Evolutionary conservation across 495 filamentous ascomycete species (phyloP), one percentile per base, ranked within the genome.

Genomic region (Xylaria scruposa): DNA sequence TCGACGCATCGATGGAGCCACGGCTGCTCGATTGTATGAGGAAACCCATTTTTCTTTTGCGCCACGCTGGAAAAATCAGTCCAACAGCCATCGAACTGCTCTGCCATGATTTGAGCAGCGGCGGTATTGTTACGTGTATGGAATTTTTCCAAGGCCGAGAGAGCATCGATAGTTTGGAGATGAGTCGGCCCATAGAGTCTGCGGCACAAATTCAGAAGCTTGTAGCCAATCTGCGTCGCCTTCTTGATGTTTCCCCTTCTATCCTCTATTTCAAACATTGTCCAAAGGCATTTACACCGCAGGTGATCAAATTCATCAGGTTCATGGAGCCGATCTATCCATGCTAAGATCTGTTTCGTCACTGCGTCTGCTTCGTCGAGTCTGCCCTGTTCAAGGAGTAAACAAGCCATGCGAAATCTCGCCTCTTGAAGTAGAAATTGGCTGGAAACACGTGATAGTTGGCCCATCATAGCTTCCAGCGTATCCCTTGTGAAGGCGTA

Each of bases 1-100:
- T 78, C 76, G 21, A 78, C 70, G 8, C 70, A 76, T 24, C 76
- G 74, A 29, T 76, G 72, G 54, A 74, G 74, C 76, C 76, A 78
- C 12, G 76, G 76, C 21, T 76, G 72, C 36, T 78, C 65, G 63
- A 78, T 78, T 24, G 70, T 66, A n/a, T 78, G 67, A 38, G 76
- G 76, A 53, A 78, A 78, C 33, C 75, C 73, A 3, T 64, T 31
- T 4, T n/a, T 54, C 5, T 29, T 6, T 21, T 62, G 38, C 2
- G 76, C 76, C 49, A 7, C n/a, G 3, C 47, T 46, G 51, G 51
- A 63, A 54, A 78, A 78, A 19, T 36, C 4, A 21, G 47, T 29
- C 76, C 76, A 78, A 19, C 72, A 49, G 4, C 47, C 60, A 54
- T 78, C 67, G 19, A 78, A 78, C 19, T 76, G 67, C 36, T 56